phyloP scores from a whole-genome alignment of 768 basidiomycete genomes.

The Lyophyllum decastes region DNA sequence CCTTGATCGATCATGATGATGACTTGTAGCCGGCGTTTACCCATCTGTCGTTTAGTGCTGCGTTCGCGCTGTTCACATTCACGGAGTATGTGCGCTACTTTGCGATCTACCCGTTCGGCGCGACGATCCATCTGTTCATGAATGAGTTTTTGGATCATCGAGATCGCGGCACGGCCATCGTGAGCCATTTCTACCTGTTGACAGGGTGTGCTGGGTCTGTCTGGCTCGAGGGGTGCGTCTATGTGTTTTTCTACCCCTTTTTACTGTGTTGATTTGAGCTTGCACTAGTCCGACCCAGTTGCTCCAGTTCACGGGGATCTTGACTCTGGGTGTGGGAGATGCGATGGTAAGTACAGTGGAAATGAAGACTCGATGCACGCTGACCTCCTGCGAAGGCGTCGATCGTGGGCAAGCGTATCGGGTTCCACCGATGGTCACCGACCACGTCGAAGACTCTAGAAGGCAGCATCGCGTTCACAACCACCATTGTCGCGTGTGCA shows the following conservation, averaged over 20 bases:
- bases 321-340: slow-evolving; percentile 91
- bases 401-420: slow-evolving; percentile 85
- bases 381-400: slow-evolving; percentile 62
- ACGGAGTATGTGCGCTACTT: slow-evolving; percentile 98
- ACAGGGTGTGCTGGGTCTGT: slow-evolving; percentile 93
- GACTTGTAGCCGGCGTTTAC: slow-evolving; percentile 86
- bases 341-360: slow-evolving; percentile 64
- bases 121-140: slow-evolving; percentile 91
- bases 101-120: slow-evolving; percentile 95
- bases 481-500: slow-evolving; percentile 69
- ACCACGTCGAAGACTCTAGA: slow-evolving; percentile 88
- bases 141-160: slow-evolving; percentile 96
- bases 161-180: slow-evolving; percentile 92
- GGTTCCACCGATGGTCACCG: slow-evolving; percentile 81
- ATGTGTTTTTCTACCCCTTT: background rate
- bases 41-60: slow-evolving; percentile 91
- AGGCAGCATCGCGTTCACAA: slow-evolving; percentile 81
- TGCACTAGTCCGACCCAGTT: slow-evolving; percentile 40
- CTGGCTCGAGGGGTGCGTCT: slow-evolving; percentile 90
- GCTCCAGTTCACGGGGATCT: slow-evolving; percentile 78
- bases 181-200: slow-evolving; percentile 96
- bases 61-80: slow-evolving; percentile 94
- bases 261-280: background rate
- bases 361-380: background rate
- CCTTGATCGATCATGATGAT: background rate